A percentile compares a stretch with the other conserved stretches of the same genome.
Evolutionary conservation across 129 eudicot species (phyloP).

Genomic region (Flaveria robusta): DNA sequence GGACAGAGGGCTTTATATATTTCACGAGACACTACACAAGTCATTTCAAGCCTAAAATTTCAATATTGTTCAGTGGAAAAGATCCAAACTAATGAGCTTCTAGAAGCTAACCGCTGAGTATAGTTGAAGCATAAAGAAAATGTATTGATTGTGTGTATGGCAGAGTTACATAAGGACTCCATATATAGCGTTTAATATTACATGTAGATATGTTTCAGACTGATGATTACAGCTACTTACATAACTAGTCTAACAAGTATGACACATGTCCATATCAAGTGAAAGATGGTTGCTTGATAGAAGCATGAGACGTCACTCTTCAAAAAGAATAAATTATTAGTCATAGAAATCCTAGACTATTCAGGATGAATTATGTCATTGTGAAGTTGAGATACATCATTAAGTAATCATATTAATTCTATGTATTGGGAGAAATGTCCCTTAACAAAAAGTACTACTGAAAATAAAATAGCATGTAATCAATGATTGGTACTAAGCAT

Average conservation of each 20-base stretch:
- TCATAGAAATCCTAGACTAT: not conserved
- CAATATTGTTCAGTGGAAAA: not conserved
- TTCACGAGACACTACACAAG: conserved; percentile 9
- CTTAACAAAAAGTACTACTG: not conserved
- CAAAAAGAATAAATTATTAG: not conserved
- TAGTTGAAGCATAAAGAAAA: not conserved
- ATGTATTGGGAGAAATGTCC: not conserved
- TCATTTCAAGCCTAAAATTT: not conserved
- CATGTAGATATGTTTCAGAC: not conserved
- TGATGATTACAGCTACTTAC: not conserved
- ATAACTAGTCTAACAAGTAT: not conserved
- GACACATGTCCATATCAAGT: not conserved
- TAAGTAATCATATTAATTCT: not conserved
- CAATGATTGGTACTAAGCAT: conserved; percentile 8
- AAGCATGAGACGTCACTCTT: not conserved
- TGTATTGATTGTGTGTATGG: not conserved
- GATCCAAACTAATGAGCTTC: not conserved
- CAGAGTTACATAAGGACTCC: not conserved
- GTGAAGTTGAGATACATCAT: conserved; percentile 10
- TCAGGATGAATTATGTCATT: not conserved
- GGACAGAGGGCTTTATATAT: not conserved
- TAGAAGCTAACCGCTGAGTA: not conserved
- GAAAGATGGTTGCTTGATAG: conserved; percentile 3
- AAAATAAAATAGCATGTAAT: not conserved
- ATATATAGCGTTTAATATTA: not conserved